Evolutionary conservation across 2,329 filamentous ascomycete genomes (phyloP), one percentile per base, ranked within the genome.

Genomic region (Botrytis fragariae): DNA sequence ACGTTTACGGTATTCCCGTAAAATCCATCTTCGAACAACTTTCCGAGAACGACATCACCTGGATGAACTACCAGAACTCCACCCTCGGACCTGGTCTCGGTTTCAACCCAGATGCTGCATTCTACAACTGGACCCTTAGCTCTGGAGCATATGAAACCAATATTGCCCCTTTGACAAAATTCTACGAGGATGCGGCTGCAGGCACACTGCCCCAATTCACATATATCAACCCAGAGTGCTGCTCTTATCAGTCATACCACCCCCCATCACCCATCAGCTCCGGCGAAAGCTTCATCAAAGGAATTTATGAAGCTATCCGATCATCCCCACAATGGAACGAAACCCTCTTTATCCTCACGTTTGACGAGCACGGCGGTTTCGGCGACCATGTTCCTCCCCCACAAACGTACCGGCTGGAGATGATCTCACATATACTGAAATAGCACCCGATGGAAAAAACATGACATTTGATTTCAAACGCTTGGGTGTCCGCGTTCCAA

Each of bases 201-300:
- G 85, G 85, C n/a, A 81, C 79, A 0, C 80, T 86, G 1, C 82
- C 84, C 8, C 79, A 81, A 59, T 84, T 86, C 72, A 84, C 82
- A 75, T 87, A 85, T 78, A 82, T 86, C 79, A 88, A 85, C 76
- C 84, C 85, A 6, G 84, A 84, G 74, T 86, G 87, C 81, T 86
- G 87, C 76, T 81, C 81, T 25, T 84, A 85, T 75, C 87, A 82
- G 74, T 85, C 84, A 22, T 84, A 84, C 80, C 84, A 86, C 72
- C 84, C 84, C 0, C 81, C 83, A 0, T 83, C 82, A 4, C 83
- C 83, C 0, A 84, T 85, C 69, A 83, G 82, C 8, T 79, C 82
- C 51, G 84, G 84, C 48, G 84, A 86, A 75, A 79, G 77, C 35
- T 84, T 85, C 72, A 82, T 86, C 76, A 85, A 85, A 76, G 78